Percentiles rank a stretch among this genome's conserved stretches.
Evolutionary conservation across 164 flowering plant genomes (phyloP).

Genomic region (Umbilicus rupestris): DNA sequence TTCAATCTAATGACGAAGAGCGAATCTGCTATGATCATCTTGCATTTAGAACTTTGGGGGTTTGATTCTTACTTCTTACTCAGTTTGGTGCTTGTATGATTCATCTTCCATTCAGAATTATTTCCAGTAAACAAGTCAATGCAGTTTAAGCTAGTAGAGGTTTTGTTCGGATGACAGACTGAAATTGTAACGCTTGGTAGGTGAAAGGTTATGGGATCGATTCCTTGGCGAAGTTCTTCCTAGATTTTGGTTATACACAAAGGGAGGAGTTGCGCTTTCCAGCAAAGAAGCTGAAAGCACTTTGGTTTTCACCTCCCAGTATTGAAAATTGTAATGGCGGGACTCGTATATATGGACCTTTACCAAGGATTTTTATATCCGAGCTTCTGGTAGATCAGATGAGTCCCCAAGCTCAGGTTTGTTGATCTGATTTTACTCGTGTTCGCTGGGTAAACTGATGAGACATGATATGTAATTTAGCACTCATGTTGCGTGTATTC

Average conservation of each 20-base stretch:
- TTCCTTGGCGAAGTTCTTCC: conserved; percentile 63
- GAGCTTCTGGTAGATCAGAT: conserved; percentile 91
- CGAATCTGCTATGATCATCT: conserved; percentile 76
- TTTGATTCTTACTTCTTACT: conserved; percentile 14
- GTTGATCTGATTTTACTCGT: conserved; percentile 1
- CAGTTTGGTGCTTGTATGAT: not conserved
- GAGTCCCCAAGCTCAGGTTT: conserved; percentile 78
- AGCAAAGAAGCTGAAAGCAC: conserved; percentile 76
- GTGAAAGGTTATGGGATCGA: conserved; percentile 83
- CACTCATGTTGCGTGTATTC: conserved; percentile 11
- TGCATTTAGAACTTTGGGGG: conserved; percentile 89
- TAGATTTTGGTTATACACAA: conserved; percentile 66
- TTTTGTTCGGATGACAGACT: too few species aligned
- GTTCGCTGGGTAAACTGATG: not conserved
- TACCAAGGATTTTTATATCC: conserved; percentile 86
- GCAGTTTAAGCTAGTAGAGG: too few species aligned
- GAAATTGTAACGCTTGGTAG: conserved; percentile 22
- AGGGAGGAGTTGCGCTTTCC: conserved; percentile 75
- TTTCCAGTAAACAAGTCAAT: too few species aligned
- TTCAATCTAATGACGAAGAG: conserved; percentile 40
- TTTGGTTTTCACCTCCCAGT: conserved; percentile 88
- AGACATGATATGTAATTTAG: not conserved
- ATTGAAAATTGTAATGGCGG: conserved; percentile 23
- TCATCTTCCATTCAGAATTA: too few species aligned
- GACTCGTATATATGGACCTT: conserved; percentile 64